phyloP scores from a whole-genome alignment of 176 grass and related monocot species.

The Oryza meyeriana region DNA sequence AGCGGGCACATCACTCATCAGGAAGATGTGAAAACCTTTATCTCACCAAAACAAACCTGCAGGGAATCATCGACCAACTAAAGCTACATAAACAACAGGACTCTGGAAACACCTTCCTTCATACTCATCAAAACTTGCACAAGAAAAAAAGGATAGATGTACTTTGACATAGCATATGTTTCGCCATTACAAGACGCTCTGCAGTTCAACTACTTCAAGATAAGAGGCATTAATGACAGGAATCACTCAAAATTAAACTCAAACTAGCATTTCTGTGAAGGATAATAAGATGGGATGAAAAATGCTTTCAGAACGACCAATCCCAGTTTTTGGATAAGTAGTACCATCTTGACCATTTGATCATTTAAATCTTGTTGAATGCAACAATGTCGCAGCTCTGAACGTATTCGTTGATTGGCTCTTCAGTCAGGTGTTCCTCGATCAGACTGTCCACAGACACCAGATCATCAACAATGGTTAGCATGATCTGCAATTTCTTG shows the following conservation, averaged over 20 bases:
- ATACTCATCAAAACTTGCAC: background rate
- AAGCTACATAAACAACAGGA: background rate
- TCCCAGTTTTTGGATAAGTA: background rate
- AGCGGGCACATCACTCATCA: background rate
- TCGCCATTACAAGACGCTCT: slow-evolving; percentile 29
- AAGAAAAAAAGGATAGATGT: background rate
- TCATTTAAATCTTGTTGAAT: slow-evolving; percentile 91
- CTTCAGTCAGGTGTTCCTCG: slow-evolving; percentile 54
- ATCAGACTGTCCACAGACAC: slow-evolving; percentile 78
- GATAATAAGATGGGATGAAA: slow-evolving; percentile 3
- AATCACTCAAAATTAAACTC: slow-evolving; percentile 28
- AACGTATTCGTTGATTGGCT: slow-evolving; percentile 63
- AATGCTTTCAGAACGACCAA: background rate
- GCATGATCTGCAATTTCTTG: slow-evolving; percentile 89
- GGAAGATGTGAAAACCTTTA: too few species aligned
- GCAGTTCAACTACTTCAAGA: slow-evolving; percentile 31
- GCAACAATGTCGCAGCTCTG: slow-evolving; percentile 97
- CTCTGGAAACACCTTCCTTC: too few species aligned
- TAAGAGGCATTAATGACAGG: slow-evolving; percentile 25
- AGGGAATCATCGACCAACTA: background rate
- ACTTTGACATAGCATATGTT: slow-evolving; percentile 22
- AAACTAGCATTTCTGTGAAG: background rate
- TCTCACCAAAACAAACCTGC: too few species aligned
- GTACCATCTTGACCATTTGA: background rate
- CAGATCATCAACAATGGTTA: slow-evolving; percentile 82